Conservation (phyloP, 768 basidiomycete genomes). For the Mycena vitilis region DNA sequence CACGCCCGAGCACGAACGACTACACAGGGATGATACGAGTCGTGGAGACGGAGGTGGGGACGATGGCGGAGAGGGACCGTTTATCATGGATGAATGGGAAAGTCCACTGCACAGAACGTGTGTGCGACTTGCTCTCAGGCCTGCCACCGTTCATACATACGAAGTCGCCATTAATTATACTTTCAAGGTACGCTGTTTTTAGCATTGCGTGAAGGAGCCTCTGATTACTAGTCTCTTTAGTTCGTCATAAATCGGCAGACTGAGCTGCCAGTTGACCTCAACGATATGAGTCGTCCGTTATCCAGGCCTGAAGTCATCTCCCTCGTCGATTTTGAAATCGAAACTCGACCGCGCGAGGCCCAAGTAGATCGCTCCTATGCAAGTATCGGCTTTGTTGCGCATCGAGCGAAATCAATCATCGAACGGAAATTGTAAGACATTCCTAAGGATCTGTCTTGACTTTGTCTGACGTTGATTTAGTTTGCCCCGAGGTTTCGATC, state of each 20-base stretch:
- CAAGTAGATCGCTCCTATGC: too few species aligned
- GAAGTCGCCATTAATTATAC: not conserved
- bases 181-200: too few species aligned
- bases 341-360: too few species aligned
- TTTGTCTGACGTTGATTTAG: not conserved
- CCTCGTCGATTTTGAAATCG: constrained; percentile 1
- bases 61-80: constrained; percentile 1
- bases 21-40: too few species aligned
- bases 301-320: constrained; percentile 18
- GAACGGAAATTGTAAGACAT: not conserved
- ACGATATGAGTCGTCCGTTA: not conserved
- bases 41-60: not conserved
- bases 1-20: too few species aligned
- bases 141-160: not conserved
- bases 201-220: too few species aligned
- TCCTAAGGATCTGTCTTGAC: too few species aligned
- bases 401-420: constrained; percentile 11
- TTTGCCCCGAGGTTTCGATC: constrained; percentile 10
- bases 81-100: not conserved
- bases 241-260: not conserved
- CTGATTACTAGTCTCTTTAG: not conserved
- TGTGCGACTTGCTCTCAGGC: constrained; percentile 1
- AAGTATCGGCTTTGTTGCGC: constrained; percentile 12
- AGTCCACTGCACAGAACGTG: constrained; percentile 3
- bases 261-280: not conserved